A percentile compares a stretch with the other conserved stretches of the same genome.
phyloP scores from a whole-genome alignment of 805 yeast species.

The Candida adriatica region DNA sequence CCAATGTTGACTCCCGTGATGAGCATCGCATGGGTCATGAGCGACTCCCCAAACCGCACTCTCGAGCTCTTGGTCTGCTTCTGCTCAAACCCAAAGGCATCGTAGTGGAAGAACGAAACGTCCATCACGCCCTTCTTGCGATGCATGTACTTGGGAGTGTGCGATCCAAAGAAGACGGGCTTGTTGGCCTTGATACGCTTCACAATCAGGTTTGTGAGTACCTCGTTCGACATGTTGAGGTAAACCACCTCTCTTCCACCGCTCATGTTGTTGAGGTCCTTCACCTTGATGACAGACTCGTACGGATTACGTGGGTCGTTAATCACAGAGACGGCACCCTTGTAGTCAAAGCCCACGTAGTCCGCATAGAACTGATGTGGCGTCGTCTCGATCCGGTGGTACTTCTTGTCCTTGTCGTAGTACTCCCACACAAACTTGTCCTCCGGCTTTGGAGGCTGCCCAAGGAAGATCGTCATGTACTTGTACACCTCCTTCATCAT shows the following conservation, averaged over 20 bases:
- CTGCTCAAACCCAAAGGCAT: constrained; percentile 47
- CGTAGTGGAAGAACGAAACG: constrained; percentile 58
- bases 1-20: constrained; percentile 77
- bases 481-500: constrained; percentile 60
- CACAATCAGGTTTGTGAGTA: constrained; percentile 54
- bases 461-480: constrained; percentile 61
- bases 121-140: constrained; percentile 64
- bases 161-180: constrained; percentile 85
- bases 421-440: constrained; percentile 71
- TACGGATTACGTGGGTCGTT: constrained; percentile 78
- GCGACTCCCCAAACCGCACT: constrained; percentile 60
- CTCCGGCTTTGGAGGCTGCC: constrained; percentile 70
- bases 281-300: constrained; percentile 59
- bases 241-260: constrained; percentile 68
- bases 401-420: constrained; percentile 58
- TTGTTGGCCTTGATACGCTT: constrained; percentile 64
- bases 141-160: constrained; percentile 75
- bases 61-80: constrained; percentile 59
- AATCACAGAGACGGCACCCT: constrained; percentile 55
- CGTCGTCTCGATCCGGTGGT: constrained; percentile 43
- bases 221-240: constrained; percentile 57
- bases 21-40: constrained; percentile 90
- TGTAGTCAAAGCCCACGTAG: constrained; percentile 45
- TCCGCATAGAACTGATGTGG: constrained; percentile 58
- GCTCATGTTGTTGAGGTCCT: constrained; percentile 64